Base-by-base conservation (phyloP, 768 basidiomycete genomes). In the Clitopilus passeckerianus region DNA sequence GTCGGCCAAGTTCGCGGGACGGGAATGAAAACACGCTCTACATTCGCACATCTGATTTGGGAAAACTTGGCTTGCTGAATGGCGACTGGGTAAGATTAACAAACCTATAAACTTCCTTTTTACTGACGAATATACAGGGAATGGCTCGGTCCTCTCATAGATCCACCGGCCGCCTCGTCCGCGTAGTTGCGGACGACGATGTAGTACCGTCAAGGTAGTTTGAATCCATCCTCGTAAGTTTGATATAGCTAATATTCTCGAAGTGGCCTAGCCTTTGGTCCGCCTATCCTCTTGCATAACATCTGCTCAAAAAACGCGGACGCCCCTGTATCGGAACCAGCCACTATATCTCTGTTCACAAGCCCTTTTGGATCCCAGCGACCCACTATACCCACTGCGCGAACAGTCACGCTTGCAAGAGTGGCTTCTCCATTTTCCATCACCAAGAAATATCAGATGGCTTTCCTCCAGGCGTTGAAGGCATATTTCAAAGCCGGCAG, bases 351-450 rank as follows among this genome's bases (percentile, higher is more conserved):
- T 24, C 67, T 89, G 53, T 75, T 75, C 3, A 70, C 83, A 4
- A 85, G 82, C 60, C 85, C 89, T 5, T 87, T 89, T 64, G 86
- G 86, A 14, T 77, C 81, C 9, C 72, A 75, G 5, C 72, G 75
- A 57, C 87, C 87, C 27, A 71, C 78, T 7, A 75, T 94, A 27
- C 92, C 93, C 1, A 82, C 72, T 18, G 94, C 93, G 6, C 76
- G 74, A 57, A 75, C 82, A 1, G 73, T 95, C 20, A 90, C 89
- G 0, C 76, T 97, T 56, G 89, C 92, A 1, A 84, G 91, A n/a
- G 77, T 97, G 6, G 85, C 90, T 0, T 91, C 92, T 0, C 86
- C 91, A 0, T 72, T 86, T 57, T 85, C 90, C 1, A 84, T 79
- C 12, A 82, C 85, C 68, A 83, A 85, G 44, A 68, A 72, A 33